phyloP scores from a whole-genome alignment of 2,329 filamentous ascomycete genomes.

The Nothophoma quercina region DNA sequence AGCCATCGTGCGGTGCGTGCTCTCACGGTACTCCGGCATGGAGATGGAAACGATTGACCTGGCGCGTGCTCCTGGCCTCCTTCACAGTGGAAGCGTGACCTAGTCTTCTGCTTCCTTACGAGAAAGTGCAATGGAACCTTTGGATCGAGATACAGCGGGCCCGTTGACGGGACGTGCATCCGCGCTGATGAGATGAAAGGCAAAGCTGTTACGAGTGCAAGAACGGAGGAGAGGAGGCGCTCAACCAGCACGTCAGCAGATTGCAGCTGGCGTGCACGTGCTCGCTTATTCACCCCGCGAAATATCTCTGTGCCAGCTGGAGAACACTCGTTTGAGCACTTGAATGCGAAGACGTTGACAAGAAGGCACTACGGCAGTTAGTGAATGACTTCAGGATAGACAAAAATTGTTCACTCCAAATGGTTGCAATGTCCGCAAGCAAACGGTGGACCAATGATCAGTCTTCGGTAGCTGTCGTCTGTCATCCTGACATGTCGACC shows the following conservation, averaged over 20 bases:
- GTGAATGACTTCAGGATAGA: neutral
- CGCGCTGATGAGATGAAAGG: neutral
- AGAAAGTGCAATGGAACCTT: too few relatives aligned
- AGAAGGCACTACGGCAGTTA: neutral
- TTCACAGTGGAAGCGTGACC: too few relatives aligned
- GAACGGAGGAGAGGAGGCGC: neutral
- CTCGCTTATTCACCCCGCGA: neutral
- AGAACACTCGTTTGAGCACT: neutral
- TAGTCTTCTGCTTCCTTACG: too few relatives aligned
- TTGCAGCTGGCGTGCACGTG: neutral
- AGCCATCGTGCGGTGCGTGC: too few relatives aligned
- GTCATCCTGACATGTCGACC: neutral
- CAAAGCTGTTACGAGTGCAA: neutral
- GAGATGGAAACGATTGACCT: too few relatives aligned
- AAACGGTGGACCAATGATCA: neutral
- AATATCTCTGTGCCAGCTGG: neutral
- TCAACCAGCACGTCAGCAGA: neutral
- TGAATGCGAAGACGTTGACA: too few relatives aligned
- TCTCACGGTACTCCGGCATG: too few relatives aligned
- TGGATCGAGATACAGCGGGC: too few relatives aligned
- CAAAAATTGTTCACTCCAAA: neutral
- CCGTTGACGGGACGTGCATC: neutral
- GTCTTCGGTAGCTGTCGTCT: neutral
- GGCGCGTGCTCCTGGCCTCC: too few relatives aligned
- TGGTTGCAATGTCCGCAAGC: constrained; percentile 1